phyloP scores from a whole-genome alignment of 2,329 filamentous ascomycete species.

The Fusarium pilosicola region DNA sequence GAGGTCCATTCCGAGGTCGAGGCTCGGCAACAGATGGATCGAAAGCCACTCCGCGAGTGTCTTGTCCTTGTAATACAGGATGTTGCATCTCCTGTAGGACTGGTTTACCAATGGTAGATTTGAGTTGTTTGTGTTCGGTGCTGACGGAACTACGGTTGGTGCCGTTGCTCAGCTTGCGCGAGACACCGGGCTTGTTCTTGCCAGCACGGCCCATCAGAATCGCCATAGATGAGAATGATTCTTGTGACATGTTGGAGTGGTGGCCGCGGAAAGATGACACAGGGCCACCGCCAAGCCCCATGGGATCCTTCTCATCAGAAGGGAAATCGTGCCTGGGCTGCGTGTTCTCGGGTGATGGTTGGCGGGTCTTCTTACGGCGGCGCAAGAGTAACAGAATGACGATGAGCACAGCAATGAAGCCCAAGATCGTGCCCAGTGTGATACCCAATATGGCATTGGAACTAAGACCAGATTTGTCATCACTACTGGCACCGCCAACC shows the following conservation, averaged over 20 bases:
- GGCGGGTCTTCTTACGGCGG: slow-evolving; percentile 59
- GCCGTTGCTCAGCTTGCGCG: slow-evolving; percentile 66
- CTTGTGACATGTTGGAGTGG: slow-evolving; percentile 61
- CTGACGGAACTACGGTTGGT: slow-evolving; percentile 60
- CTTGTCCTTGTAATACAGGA: slow-evolving; percentile 50
- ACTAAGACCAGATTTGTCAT: slow-evolving; percentile 48
- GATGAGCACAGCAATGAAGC: slow-evolving; percentile 75
- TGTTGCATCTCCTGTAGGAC: slow-evolving; percentile 58
- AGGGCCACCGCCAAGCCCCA: slow-evolving; percentile 59
- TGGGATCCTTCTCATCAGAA: slow-evolving; percentile 67
- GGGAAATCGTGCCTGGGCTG: slow-evolving; percentile 55
- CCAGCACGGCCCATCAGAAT: slow-evolving; percentile 72
- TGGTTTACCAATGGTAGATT: slow-evolving; percentile 70
- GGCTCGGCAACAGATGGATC: slow-evolving; percentile 48
- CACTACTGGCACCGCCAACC: slow-evolving; percentile 39
- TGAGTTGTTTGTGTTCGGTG: slow-evolving; percentile 70
- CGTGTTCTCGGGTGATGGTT: slow-evolving; percentile 52
- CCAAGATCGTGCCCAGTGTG: slow-evolving; percentile 83
- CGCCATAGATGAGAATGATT: slow-evolving; percentile 71
- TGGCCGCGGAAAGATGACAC: slow-evolving; percentile 61
- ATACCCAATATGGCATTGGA: slow-evolving; percentile 77
- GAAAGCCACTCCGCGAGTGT: slow-evolving; percentile 56
- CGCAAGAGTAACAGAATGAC: slow-evolving; percentile 71
- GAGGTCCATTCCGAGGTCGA: slow-evolving; percentile 48
- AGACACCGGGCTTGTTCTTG: slow-evolving; percentile 54